Evolutionary conservation across 176 grass and related monocot species (phyloP).

Genomic region (barley (Hordeum vulgare)): MorexV3_pseudomolecules_assembly NC_058520.1:613364446-613364945

Average conservation of each 20-base stretch:
- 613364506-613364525: slow-evolving; percentile 34
- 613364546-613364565: slow-evolving; percentile 25
- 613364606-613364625: slow-evolving; percentile 35
- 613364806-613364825: slow-evolving; percentile 40
- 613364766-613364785: slow-evolving; percentile 3
- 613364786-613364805: slow-evolving; percentile 31
- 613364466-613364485: slow-evolving; percentile 17
- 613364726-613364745: slow-evolving; percentile 39
- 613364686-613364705: slow-evolving; percentile 14
- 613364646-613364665: slow-evolving; percentile 36
- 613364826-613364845: slow-evolving; percentile 30
- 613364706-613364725: slow-evolving; percentile 31
- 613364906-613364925: slow-evolving; percentile 30
- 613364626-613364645: slow-evolving; percentile 41
- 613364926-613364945: not conserved
- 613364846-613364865: slow-evolving; percentile 27
- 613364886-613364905: slow-evolving; percentile 9
- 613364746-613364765: slow-evolving; percentile 8
- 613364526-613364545: slow-evolving; percentile 25
- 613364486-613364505: slow-evolving; percentile 35
- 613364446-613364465: slow-evolving; percentile 31
- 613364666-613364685: slow-evolving; percentile 27
- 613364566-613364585: slow-evolving; percentile 3
- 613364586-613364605: not conserved
- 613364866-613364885: slow-evolving; percentile 20